These are phyloP conservation scores for Nicotiana benthamiana DNA, from an alignment of 257 asterid species.

Conservation along the genomic window DNA sequence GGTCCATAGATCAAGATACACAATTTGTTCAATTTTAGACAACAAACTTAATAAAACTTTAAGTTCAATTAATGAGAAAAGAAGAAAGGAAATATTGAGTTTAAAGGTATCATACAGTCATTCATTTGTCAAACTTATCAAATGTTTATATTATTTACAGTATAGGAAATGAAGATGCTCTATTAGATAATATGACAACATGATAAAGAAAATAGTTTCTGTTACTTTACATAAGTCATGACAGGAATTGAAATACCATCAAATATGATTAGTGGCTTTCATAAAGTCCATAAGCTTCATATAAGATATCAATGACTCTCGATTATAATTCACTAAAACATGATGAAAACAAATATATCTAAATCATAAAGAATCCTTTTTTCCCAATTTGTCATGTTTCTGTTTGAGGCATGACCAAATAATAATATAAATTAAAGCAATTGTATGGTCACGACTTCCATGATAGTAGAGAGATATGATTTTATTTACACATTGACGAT, in stretches of 20 bases:
- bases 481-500: no score
- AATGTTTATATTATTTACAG: background rate
- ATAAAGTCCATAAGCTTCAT: background rate
- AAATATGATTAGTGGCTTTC: background rate
- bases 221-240: background rate
- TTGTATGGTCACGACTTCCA: no score
- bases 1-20: background rate
- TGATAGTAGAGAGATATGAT: no score
- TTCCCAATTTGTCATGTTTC: background rate
- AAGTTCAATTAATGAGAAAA: background rate
- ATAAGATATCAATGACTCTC: background rate
- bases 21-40: background rate
- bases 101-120: background rate
- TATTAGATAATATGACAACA: background rate
- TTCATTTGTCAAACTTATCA: background rate
- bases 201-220: background rate
- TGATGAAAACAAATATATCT: background rate
- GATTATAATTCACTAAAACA: background rate
- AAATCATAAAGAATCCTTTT: background rate
- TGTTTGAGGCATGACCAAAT: background rate
- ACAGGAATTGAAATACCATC: background rate
- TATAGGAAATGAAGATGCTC: background rate
- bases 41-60: background rate
- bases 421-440: background rate
- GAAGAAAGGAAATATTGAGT: background rate